Base-by-base conservation (phyloP, 2,329 filamentous ascomycete species). In the Fusarium begoniae region DNA sequence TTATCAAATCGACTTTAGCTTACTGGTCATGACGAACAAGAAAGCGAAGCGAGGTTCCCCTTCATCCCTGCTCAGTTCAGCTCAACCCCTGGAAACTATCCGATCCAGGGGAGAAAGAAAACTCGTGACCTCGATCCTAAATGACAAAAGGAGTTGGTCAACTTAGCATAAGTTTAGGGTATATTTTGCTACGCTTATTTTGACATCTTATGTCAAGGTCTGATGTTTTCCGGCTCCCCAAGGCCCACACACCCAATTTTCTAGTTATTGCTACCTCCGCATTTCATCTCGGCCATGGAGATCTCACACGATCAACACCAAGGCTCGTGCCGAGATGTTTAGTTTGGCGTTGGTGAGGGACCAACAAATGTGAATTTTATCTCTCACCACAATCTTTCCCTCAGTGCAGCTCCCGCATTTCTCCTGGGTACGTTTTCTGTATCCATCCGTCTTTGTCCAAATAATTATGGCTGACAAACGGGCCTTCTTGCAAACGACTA, bases 401-500 rank as follows among this genome's bases (percentile, higher is more conserved):
- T 30, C 44, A 43, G 32, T 66, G 41, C 63, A 32, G 32, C 65
- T 72, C 73, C 61, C 70, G 70, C 61, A 70, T 67, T 45, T 66
- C 56, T 69, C 17, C 8, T 37, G 15, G 14, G 6, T 14, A 28
- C 44, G 2, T 28, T 48, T 9, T 26, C 38, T 50, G 2, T 50
- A 38, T 54, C 48, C 38, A 38, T 54, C 48, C 38, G 28, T 47
- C 17, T 15, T 14, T 47, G 3, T 40, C 15, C 11, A 32, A 53
- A 26, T 28, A 8, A 32, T 45, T 13, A 28, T 53, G 37, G 30
- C n/a, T 28, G 32, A 30, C 41, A 37, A 28, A 38, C 40, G 22
- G 45, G 22, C 6, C 56, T n/a, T n/a, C n/a, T n/a, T 62, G 41
- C 41, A 55, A 51, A 41, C 26, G 20, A 50, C 26, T 35, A 8